Evolutionary conservation across 2,329 filamentous ascomycete genomes (phyloP).

Genomic region (Aspergillus pseudoglaucus): DNA sequence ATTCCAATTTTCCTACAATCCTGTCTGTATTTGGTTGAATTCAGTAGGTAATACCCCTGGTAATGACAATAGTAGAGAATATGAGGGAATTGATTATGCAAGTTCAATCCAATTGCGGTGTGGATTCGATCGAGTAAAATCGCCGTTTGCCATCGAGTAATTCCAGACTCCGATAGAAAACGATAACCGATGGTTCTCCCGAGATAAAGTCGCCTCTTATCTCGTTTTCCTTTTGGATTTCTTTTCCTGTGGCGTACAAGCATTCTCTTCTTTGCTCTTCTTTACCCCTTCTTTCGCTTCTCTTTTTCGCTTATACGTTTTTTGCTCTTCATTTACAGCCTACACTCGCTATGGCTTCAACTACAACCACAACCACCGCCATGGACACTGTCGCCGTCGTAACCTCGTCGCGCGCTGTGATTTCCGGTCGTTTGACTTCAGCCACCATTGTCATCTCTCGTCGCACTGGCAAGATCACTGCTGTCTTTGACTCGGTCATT

Average conservation of each 20-base stretch:
- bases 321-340: neutral
- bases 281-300: constrained; percentile 5
- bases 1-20: too few relatives aligned
- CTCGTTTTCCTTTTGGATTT: neutral
- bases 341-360: too few relatives aligned
- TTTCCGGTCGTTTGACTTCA: constrained; percentile 69
- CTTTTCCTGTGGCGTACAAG: neutral
- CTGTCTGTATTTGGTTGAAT: too few relatives aligned
- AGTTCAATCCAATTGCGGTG: too few relatives aligned
- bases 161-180: too few relatives aligned
- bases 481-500: constrained; percentile 67
- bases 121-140: too few relatives aligned
- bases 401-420: constrained; percentile 73
- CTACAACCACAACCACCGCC: constrained; percentile 14
- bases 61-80: too few relatives aligned
- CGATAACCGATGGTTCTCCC: neutral
- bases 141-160: too few relatives aligned
- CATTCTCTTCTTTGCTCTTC: constrained; percentile 7
- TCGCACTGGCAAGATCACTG: constrained; percentile 74
- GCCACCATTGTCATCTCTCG: constrained; percentile 78
- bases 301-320: constrained; percentile 1
- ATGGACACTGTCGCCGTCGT: constrained; percentile 61
- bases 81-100: too few relatives aligned
- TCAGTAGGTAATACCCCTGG: too few relatives aligned
- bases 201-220: constrained; percentile 1